These are phyloP conservation scores for Lentinula raphanica DNA, from an alignment of 768 basidiomycete species.

Conservation along the genomic window DNA sequence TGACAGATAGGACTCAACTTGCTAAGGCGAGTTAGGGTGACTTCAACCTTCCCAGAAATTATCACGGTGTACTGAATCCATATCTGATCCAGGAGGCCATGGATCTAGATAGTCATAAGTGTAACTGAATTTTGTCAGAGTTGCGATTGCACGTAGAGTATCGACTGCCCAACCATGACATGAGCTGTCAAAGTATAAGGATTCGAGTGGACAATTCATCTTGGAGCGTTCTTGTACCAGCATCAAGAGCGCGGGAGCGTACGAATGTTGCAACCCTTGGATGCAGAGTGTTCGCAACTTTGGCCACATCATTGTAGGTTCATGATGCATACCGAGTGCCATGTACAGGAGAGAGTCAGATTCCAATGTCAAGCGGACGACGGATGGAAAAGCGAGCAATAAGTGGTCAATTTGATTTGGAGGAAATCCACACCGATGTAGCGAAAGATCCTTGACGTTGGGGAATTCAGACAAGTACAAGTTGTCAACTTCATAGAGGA, in stretches of 20 bases:
- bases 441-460: constrained; percentile 26
- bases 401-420: constrained; percentile 26
- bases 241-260: constrained; percentile 26
- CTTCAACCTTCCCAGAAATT: constrained; percentile 24
- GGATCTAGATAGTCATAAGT: constrained; percentile 18
- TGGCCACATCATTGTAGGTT: constrained; percentile 32
- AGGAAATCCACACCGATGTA: constrained; percentile 30
- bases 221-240: constrained; percentile 23
- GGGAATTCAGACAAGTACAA: constrained; percentile 29
- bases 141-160: constrained; percentile 23
- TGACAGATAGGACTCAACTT: too few species aligned
- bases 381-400: constrained; percentile 29
- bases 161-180: constrained; percentile 29
- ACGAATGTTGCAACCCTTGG: constrained; percentile 22
- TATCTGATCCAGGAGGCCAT: constrained; percentile 30
- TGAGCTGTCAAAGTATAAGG: constrained; percentile 30
- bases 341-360: constrained; percentile 7
- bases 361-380: constrained; percentile 13
- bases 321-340: constrained; percentile 7
- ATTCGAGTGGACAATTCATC: constrained; percentile 14
- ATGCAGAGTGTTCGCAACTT: constrained; percentile 28
- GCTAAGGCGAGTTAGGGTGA: too few species aligned
- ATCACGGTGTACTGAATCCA: constrained; percentile 2
- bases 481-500: constrained; percentile 28
- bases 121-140: constrained; percentile 21